A percentile compares a stretch with the other conserved stretches of the same genome.
These are phyloP conservation scores for Eucalyptus albens DNA, from an alignment of 345 rosid genomes.

Conservation along the genomic window DNA sequence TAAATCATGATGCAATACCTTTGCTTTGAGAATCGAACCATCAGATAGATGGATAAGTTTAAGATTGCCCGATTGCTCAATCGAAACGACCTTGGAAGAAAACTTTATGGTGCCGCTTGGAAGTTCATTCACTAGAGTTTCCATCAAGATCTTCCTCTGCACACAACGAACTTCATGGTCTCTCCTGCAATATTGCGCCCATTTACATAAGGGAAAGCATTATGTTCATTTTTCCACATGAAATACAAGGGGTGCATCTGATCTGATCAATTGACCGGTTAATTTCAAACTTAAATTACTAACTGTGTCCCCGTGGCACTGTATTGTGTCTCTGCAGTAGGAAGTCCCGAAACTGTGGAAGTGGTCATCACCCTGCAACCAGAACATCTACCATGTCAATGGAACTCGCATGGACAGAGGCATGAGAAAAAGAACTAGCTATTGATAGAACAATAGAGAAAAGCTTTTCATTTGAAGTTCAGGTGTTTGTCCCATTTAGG, in stretches of 20 bases:
- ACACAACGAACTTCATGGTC: constrained; percentile 42
- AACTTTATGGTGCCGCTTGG: constrained; percentile 49
- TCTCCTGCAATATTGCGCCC: constrained; percentile 2
- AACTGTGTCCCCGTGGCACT: neutral
- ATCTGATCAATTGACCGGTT: neutral
- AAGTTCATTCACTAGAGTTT: constrained; percentile 36
- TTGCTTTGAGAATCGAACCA: constrained; percentile 42
- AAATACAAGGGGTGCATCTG: neutral
- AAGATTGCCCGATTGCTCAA: constrained; percentile 40
- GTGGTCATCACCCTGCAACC: neutral
- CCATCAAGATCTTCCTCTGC: constrained; percentile 38
- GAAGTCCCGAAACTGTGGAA: neutral
- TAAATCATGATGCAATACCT: constrained; percentile 17
- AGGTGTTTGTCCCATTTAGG: neutral
- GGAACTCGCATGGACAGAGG: neutral
- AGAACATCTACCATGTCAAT: neutral
- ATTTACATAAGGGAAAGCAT: neutral
- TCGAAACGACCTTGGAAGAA: constrained; percentile 51
- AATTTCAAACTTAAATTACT: neutral
- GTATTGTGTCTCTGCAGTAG: neutral
- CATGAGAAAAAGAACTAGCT: neutral
- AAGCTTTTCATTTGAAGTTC: neutral
- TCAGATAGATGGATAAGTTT: constrained; percentile 50
- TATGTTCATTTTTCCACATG: neutral
- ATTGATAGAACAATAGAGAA: neutral